phyloP scores from a whole-genome alignment of 1,284 basidiomycete genomes.

The Cutaneotrichosporon cutaneum region DNA sequence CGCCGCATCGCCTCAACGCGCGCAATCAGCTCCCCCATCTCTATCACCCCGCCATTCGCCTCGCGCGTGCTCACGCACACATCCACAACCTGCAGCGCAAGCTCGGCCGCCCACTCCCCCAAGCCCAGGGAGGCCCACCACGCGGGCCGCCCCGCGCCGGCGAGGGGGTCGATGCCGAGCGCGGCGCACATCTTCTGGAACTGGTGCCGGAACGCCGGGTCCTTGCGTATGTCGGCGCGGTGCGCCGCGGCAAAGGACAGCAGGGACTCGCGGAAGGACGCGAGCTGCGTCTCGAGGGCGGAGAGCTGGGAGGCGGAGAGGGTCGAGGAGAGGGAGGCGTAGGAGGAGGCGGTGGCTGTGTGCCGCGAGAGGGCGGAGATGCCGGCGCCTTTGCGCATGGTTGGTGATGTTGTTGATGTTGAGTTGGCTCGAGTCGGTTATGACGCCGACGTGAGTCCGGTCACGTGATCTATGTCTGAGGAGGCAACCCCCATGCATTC shows the following conservation, averaged over 20 bases:
- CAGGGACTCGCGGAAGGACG: slow-evolving; percentile 78
- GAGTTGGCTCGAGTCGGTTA: no score
- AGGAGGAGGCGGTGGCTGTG: slow-evolving; percentile 57
- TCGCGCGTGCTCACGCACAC: slow-evolving; percentile 87
- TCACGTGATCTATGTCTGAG: no score
- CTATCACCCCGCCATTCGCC: slow-evolving; percentile 87
- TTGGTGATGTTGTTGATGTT: neutral
- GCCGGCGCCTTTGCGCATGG: slow-evolving; percentile 57
- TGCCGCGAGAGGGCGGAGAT: slow-evolving; percentile 56
- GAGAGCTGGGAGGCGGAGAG: slow-evolving; percentile 75
- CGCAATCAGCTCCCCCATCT: slow-evolving; percentile 77
- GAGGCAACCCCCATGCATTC: no score
- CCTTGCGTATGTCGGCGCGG: slow-evolving; percentile 76
- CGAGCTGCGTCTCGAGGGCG: slow-evolving; percentile 75
- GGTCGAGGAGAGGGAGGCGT: slow-evolving; percentile 72
- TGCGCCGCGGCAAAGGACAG: slow-evolving; percentile 78
- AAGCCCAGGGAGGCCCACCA: slow-evolving; percentile 82
- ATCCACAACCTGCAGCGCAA: slow-evolving; percentile 96
- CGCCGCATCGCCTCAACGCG: slow-evolving; percentile 70
- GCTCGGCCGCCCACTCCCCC: slow-evolving; percentile 92
- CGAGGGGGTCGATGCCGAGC: slow-evolving; percentile 90
- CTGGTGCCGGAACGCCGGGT: slow-evolving; percentile 83
- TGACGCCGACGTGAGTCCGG: no score
- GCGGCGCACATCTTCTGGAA: slow-evolving; percentile 96
- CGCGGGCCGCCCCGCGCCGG: slow-evolving; percentile 51